Evolutionary conservation across 2,329 filamentous ascomycete species (phyloP), one percentile per base, ranked within the genome.

Genomic region (Cercospora sp.): DNA sequence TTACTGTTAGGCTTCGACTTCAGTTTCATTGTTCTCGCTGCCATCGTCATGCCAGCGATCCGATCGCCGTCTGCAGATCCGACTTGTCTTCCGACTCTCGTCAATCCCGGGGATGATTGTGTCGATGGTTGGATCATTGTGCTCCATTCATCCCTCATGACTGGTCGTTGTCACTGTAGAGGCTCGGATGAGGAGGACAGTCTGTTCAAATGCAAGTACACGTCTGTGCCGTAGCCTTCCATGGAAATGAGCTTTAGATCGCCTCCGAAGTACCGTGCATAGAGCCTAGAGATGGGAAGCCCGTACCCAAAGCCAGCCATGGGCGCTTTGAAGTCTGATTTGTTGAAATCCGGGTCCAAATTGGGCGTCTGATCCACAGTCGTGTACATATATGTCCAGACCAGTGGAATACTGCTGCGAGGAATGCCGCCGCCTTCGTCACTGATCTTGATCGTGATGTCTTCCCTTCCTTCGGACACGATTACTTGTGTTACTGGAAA

Each of bases 341-440:
- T 97, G 81, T 99, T 94, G 80, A 98, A 99, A 79, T 98, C 94
- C 0, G 95, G 95, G 78, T 99, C 95, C 70, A 99, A 84, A 77
- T 90, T 97, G 13, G 95, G 95, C 23, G 95, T 98, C 74, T 94
- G 89, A 80, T 98, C 95, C 72, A 99, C 95, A 2, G 95, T 99
- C 40, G 95, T 99, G 80, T 99, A 99, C 95, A 98, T 99, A 80
- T 99, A 99, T 12, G 95, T 99, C 95, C 95, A 99, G n/a, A 98
- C 95, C 13, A 99, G 86, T 5, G 95, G 95, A 71, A 99, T 98
- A 63, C 93, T 88, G 75, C 91, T 96, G 75, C 95, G 86, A 0
- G 95, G 93, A 63, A 99, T 98, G 70, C 95, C 95, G 71, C 95
- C 95, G 68, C 95, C 95, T 82, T 99, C 95, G 79, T 99, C 95